Base-by-base conservation (phyloP, 257 asterid species). In the Eucommia ulmoides region DNA sequence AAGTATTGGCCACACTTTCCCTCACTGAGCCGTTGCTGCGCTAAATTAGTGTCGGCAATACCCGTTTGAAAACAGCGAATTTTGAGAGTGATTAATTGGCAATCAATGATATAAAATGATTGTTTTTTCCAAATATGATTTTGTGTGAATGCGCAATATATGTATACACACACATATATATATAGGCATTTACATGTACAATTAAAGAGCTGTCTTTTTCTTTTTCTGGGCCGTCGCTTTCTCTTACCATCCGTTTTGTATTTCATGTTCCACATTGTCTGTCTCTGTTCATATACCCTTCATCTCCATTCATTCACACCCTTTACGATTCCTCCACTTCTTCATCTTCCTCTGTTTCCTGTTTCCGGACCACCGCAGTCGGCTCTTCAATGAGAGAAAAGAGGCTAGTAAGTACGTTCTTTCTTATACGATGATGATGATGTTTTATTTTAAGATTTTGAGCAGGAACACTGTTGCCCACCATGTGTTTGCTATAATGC, bases 361-460 rank as follows among this genome's bases (percentile, higher is more conserved):
- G 52, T 45, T 52, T 26, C 20, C 20, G 24, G 35, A 24, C n/a
- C n/a, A n/a, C n/a, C n/a, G n/a, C n/a, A n/a, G n/a, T n/a, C 49
- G 65, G 45, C 60, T 61, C n/a, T 69, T 69, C 74, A 72, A 72
- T 66, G 83, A 74, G 75, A 66, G 68, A 60, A 62, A 73, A 74
- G 66, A 67, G 94, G 89, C 97, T 89, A 84, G 97, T 89, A 89
- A 84, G 97, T 89, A 89, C 83, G 97, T 89, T 84, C 51, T 42
- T 76, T 42, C 49, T 56, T 35, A n/a, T n/a, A n/a, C n/a, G n/a
- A n/a, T n/a, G n/a, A n/a, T n/a, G n/a, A n/a, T n/a, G n/a, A n/a
- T n/a, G n/a, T n/a, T n/a, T n/a, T n/a, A n/a, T n/a, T n/a, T n/a
- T n/a, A n/a, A n/a, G n/a, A n/a, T n/a, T n/a, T n/a, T n/a, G n/a